Evolutionary conservation across 495 filamentous ascomycete species (phyloP).

Genomic region (Penicillium verhagenii): DNA sequence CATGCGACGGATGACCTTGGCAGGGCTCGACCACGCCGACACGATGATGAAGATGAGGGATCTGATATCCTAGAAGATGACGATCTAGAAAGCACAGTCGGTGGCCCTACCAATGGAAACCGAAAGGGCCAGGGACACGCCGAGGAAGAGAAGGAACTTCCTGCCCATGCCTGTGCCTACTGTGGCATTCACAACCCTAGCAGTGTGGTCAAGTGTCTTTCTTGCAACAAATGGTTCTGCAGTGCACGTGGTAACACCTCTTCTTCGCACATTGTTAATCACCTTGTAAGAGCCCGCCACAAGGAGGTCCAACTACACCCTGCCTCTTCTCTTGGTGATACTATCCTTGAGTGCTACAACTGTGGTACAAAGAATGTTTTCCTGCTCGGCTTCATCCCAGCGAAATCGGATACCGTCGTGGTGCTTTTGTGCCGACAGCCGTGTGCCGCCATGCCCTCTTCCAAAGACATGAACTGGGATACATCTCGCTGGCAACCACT

Average conservation of each 20-base stretch:
- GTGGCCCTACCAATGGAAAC: constrained; percentile 73
- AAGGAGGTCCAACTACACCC: constrained; percentile 99
- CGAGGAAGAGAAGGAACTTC: constrained; percentile 89
- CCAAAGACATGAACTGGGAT: constrained; percentile 99
- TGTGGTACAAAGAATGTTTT: constrained; percentile 99
- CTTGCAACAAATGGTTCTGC: constrained; percentile 99
- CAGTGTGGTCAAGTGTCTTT: constrained; percentile 93
- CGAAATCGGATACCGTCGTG: constrained; percentile 97
- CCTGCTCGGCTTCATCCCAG: constrained; percentile 98
- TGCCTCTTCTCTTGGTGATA: constrained; percentile 92
- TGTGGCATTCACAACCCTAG: constrained; percentile 96
- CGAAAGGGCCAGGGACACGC: constrained; percentile 60
- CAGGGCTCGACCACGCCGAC: constrained; percentile 65
- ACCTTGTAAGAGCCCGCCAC: constrained; percentile 93
- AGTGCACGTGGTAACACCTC: constrained; percentile 95
- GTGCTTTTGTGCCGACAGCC: constrained; percentile 96
- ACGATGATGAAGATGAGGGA: constrained; percentile 82
- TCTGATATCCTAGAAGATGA: constrained; percentile 85
- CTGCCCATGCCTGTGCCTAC: constrained; percentile 96
- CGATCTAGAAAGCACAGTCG: constrained; percentile 88
- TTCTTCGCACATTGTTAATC: constrained; percentile 97
- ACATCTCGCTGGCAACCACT: constrained; percentile 96
- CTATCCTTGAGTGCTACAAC: constrained; percentile 97
- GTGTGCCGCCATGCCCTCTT: constrained; percentile 88
- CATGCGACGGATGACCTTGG: constrained; percentile 61